Evolutionary conservation across 257 asterid species (phyloP), one percentile per base, ranked within the genome.

Genomic region (Paraleonurus japonicus): DNA sequence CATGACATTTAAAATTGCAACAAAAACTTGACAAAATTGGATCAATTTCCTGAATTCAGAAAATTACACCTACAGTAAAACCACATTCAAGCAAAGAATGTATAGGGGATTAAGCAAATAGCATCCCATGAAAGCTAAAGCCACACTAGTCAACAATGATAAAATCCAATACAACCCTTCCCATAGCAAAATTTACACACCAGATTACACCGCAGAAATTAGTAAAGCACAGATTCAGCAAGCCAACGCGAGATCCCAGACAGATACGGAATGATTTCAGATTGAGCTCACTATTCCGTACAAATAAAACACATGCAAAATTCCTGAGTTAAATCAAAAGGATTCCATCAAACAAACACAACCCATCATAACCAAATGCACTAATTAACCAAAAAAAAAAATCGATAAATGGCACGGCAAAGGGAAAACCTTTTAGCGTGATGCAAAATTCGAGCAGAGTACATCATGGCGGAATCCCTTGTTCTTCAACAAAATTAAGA

Each of bases 401-500:
- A 1, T 50, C 2, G 19, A 65, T 26, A 45, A 50, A 51, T 15
- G 24, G 26, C 30, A 67, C n/a, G 54, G 39, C n/a, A 33, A 47
- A 68, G 2, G 64, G 17, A 57, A 0, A 53, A 61, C 92, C 85
- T 88, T 65, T 71, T 81, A 6, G 92, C 84, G 81, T 90, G 92
- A 76, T 84, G 87, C 65, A 85, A 35, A 65, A 92, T 61, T 73
- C 90, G 88, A 69, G 85, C 81, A 23, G 85, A 79, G 68, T 79
- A 80, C 73, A 88, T 80, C 92, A 80, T 88, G 85, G 60, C 85
- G 68, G 41, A 67, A 62, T 48, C 68, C 27, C 26, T 8, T 10
- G 24, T 41, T 67, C 76, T 65, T 70, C 59, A n/a, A 67, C 47
- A 30, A 59, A 71, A 30, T 63, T 41, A 48, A 60, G 75, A 71